These are phyloP conservation scores for Coelastrella sp. DNA, from an alignment of 139 green algal species.

Conservation along the genomic window DNA sequence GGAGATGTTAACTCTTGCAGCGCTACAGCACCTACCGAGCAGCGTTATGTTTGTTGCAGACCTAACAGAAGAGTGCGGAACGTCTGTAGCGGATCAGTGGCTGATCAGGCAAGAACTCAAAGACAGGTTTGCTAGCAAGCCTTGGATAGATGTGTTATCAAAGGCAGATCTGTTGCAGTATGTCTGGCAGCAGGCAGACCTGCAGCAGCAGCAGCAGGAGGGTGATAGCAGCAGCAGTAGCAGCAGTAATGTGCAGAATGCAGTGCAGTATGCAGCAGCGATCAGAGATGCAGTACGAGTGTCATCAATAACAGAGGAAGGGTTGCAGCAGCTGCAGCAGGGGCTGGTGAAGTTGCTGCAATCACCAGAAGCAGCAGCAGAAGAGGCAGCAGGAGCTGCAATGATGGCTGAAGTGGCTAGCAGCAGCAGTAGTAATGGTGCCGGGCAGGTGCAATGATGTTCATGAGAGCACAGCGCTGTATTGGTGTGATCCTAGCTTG, in stretches of 20 bases:
- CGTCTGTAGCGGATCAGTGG: slow-evolving; percentile 83
- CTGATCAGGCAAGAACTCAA: slow-evolving; percentile 74
- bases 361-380: slow-evolving; percentile 30
- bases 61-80: slow-evolving; percentile 94
- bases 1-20: slow-evolving; percentile 94
- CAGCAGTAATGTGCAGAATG: slow-evolving; percentile 19
- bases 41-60: slow-evolving; percentile 70
- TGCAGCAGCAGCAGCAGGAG: slow-evolving; percentile 6
- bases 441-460: too few relatives aligned
- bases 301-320: slow-evolving; percentile 78
- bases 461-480: too few relatives aligned
- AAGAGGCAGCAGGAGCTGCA: background rate
- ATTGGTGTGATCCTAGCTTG: too few relatives aligned
- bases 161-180: slow-evolving; percentile 92
- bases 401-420: background rate
- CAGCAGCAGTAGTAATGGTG: background rate
- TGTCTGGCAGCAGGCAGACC: slow-evolving; percentile 1
- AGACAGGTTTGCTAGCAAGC: slow-evolving; percentile 78
- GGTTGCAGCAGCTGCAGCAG: slow-evolving; percentile 75
- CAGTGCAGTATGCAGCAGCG: slow-evolving; percentile 54
- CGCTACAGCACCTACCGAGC: slow-evolving; percentile 89
- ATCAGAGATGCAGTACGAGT: slow-evolving; percentile 73
- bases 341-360: slow-evolving; percentile 70
- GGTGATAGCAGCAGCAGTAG: background rate
- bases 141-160: slow-evolving; percentile 95